Conservation (phyloP, 345 rosid genomes). For the Excoecaria cochinchinensis region DNA sequence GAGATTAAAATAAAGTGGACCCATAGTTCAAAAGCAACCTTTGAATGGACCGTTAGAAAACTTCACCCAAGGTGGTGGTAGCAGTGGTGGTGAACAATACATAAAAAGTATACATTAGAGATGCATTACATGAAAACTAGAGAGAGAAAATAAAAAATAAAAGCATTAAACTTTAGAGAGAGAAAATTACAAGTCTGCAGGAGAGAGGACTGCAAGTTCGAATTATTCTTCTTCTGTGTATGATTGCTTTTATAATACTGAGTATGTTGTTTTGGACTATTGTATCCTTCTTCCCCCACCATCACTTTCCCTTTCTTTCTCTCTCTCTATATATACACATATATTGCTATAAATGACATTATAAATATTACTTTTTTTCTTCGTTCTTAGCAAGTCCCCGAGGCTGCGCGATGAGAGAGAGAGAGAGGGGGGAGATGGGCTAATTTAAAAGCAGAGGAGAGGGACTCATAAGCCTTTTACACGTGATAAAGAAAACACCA, state of each 20-base stretch:
- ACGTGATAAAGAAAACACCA: constrained; percentile 92
- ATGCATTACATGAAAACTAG: constrained; percentile 26
- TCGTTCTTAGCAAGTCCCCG: constrained; percentile 31
- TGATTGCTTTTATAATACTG: constrained; percentile 44
- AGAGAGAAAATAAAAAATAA: neutral
- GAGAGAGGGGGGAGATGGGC: constrained; percentile 1
- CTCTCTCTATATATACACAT: neutral
- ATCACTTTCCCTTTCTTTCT: neutral
- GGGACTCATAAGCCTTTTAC: constrained; percentile 51
- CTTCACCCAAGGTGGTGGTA: neutral
- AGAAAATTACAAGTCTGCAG: constrained; percentile 39
- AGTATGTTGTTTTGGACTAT: constrained; percentile 16
- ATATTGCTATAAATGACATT: neutral
- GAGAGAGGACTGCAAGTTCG: constrained; percentile 62
- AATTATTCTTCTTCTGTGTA: constrained; percentile 75
- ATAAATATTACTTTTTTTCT: neutral
- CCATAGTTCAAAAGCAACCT: constrained; percentile 7
- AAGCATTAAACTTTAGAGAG: neutral
- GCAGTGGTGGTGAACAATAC: neutral
- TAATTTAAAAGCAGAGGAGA: constrained; percentile 16
- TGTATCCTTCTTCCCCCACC: neutral
- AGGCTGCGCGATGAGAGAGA: constrained; percentile 41
- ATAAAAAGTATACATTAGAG: constrained; percentile 9
- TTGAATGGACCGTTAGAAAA: constrained; percentile 12
- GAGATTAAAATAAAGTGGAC: constrained; percentile 1